A percentile compares a stretch with the other conserved stretches of the same genome.
phyloP scores from a whole-genome alignment of 208 protist genomes.

The Crithidia expoeki region DNA sequence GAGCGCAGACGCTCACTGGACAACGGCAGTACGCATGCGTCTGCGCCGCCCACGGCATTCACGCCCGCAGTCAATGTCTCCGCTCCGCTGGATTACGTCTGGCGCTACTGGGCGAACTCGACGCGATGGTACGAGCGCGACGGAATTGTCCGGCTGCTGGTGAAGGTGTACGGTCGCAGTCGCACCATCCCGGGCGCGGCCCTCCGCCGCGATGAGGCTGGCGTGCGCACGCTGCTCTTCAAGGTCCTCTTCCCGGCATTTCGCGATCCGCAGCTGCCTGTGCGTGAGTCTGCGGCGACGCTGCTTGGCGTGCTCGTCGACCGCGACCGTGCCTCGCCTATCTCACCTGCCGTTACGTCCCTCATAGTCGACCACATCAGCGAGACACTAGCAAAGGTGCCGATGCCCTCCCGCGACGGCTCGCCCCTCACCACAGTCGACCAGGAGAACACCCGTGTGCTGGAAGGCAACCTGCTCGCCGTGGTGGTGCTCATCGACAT shows the following conservation, averaged over 20 bases:
- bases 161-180: constrained; percentile 23
- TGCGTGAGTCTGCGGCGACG: constrained; percentile 57
- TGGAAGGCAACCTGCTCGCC: constrained; percentile 57
- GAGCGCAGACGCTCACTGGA: not conserved
- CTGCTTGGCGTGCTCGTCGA: constrained; percentile 37
- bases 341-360: constrained; percentile 27
- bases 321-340: constrained; percentile 13
- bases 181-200: constrained; percentile 22
- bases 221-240: constrained; percentile 40
- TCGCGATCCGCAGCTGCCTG: constrained; percentile 56
- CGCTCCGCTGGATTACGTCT: constrained; percentile 25
- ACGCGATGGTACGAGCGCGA: constrained; percentile 39
- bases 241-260: constrained; percentile 56
- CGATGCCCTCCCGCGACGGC: constrained; percentile 1
- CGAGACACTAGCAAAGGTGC: constrained; percentile 24
- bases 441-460: constrained; percentile 37
- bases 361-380: constrained; percentile 41
- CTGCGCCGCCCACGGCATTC: not conserved
- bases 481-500: constrained; percentile 34
- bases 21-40: not conserved
- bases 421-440: constrained; percentile 6
- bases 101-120: constrained; percentile 20
- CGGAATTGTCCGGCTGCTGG: constrained; percentile 31
- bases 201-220: constrained; percentile 28
- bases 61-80: constrained; percentile 11